phyloP scores from a whole-genome alignment of 495 filamentous ascomycete genomes.

The Clavariopsis aquatica region DNA sequence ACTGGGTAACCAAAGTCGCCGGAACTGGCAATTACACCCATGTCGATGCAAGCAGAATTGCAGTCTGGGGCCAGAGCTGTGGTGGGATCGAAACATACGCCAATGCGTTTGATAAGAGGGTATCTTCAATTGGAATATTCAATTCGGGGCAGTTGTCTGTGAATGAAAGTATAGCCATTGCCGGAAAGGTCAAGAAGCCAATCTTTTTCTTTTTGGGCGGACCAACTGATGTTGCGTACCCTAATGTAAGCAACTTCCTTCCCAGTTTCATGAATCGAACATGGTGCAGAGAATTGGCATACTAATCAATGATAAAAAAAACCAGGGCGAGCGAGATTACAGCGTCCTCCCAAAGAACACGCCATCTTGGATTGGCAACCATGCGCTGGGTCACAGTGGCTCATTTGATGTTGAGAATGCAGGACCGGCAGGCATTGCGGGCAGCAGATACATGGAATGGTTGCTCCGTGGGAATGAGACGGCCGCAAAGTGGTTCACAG shows the following conservation, averaged over 20 bases:
- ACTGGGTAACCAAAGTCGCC: not conserved
- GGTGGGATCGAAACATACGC: not conserved
- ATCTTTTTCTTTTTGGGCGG: conserved; percentile 2
- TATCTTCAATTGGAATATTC: not conserved
- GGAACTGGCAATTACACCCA: not conserved
- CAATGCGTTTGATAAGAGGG: not conserved
- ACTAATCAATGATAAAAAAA: not conserved
- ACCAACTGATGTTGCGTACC: not conserved
- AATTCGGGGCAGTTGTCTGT: not conserved
- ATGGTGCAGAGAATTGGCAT: too few relatives aligned
- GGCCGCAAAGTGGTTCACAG: not conserved
- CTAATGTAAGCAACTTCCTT: not conserved
- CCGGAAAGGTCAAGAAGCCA: not conserved
- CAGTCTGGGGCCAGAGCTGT: conserved; percentile 1
- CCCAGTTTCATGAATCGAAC: too few relatives aligned
- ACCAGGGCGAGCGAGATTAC: not conserved
- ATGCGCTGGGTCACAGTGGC: not conserved
- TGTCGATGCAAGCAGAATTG: not conserved
- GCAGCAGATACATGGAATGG: not conserved
- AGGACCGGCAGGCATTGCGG: not conserved
- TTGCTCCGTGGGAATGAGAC: not conserved
- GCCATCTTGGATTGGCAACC: not conserved
- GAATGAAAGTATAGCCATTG: not conserved
- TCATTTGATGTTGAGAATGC: not conserved
- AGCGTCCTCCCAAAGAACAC: not conserved